Evolutionary conservation across 208 protist species (phyloP), one percentile per base, ranked within the genome.

Genomic region (Crithidia expoeki): DNA sequence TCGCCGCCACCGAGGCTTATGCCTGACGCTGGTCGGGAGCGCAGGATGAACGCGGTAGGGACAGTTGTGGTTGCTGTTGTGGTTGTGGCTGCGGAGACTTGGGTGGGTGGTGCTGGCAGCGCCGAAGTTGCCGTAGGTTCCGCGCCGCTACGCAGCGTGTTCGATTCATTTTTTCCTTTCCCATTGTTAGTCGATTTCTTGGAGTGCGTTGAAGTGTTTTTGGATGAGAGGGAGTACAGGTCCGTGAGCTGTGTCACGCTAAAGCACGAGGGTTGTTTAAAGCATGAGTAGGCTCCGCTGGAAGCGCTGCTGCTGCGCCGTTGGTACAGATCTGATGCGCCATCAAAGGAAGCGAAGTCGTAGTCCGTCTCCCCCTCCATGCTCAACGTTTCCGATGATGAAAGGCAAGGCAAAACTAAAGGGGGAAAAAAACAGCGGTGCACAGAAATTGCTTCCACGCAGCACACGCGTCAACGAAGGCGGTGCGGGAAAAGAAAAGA

Each of bases 201-300:
- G 1, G 46, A 52, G 46, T 34, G 0, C n/a, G 17, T 42, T 3
- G 46, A 55, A 7, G 60, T 55, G 44, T 27, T 36, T 6, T 30
- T 34, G 19, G 60, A 55, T 4, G 60, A 65, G 7, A 46, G 28
- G 42, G 44, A 38, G 9, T 34, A 38, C 17, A 65, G 32, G 46
- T 65, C 60, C 21, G 30, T 65, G 23, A 65, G 60, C 46, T 65
- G 60, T 30, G 60, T 52, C 10, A 55, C 46, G 32, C 60, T 42
- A 23, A 65, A 65, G 60, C 55, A 55, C 19, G 44, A 55, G 5
- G 46, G 60, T 2, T 55, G 46, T 10, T 33, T 52, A 9, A 65
- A 52, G n/a, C 42, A 65, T 28, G 42, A 55, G 42, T 23, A 55
- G 60, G 44, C 60, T 17, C 30, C 60, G 62, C 62, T 68, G 9